A percentile compares a stretch with the other conserved stretches of the same genome.
Conservation (phyloP, 2,329 filamentous ascomycete genomes). For the Aschersonia sp. region DNA sequence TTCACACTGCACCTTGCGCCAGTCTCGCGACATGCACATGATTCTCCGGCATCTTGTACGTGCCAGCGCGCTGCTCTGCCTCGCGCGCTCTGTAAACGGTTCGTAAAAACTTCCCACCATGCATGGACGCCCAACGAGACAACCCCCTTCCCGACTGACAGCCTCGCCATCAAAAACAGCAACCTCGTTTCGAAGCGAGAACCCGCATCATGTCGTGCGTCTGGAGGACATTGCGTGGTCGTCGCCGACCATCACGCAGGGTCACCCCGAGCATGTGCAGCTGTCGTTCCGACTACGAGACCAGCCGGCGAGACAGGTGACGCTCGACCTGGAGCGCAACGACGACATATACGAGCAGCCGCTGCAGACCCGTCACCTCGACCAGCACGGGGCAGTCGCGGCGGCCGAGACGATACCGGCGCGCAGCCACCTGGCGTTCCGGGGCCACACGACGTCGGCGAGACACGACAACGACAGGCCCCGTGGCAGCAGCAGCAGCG, state of each 20-base stretch:
- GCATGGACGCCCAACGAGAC: not conserved
- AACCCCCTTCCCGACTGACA: not conserved
- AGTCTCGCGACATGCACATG: no score
- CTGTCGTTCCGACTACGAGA: not conserved
- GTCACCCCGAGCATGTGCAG: not conserved
- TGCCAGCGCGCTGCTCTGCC: no score
- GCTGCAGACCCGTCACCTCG: conserved; percentile 2
- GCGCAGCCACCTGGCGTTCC: conserved; percentile 4
- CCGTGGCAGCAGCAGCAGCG: not conserved
- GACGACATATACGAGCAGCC: conserved; percentile 5
- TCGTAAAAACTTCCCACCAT: not conserved
- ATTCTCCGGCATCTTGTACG: no score
- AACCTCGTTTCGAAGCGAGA: not conserved
- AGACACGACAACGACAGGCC: not conserved
- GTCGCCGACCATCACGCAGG: not conserved
- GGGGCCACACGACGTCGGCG: conserved; percentile 1
- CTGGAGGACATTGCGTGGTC: not conserved
- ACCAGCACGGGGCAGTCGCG: conserved; percentile 2
- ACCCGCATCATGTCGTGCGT: not conserved
- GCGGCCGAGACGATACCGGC: conserved; percentile 3
- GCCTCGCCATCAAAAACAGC: not conserved
- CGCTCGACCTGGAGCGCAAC: conserved; percentile 2
- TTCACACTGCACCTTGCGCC: no score
- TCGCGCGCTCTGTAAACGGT: not conserved
- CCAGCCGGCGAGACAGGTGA: not conserved